Base-by-base conservation (phyloP, 2,329 filamentous ascomycete species). In the Anthostomella pinea region DNA sequence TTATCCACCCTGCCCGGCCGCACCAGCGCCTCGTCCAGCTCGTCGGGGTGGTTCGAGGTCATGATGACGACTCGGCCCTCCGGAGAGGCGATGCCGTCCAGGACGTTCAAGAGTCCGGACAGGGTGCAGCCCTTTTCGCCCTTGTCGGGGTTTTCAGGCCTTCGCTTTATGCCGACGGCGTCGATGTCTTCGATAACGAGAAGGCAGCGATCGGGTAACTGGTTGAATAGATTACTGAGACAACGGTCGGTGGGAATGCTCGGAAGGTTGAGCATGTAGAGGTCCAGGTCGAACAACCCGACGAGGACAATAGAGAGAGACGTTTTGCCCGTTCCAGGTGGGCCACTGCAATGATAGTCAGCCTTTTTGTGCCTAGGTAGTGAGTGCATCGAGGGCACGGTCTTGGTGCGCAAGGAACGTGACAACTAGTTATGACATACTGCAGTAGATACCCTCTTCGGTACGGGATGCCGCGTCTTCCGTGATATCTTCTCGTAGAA, bases 291-390 rank as follows among this genome's bases (percentile, higher is more conserved):
- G 33, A 88, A 67, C 34, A 79, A 68, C 3, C 83, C 81, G 2
- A 84, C 85, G 7, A 88, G 63, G 1, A 83, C 84, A 52, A 86
- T 79, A 25, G 86, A 85, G 48, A 88, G 85, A 1, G 81, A 85
- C 35, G 80, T 86, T 59, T 89, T 89, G 21, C 85, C 84, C 0
- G 81, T 41, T 1, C 83, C 84, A 0, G 83, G 84, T 3, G 84
- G 83, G 0, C 84, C 84, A 49, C n/a, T n/a, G n/a, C n/a, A n/a
- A n/a, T n/a, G n/a, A n/a, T n/a, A n/a, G n/a, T n/a, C n/a, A n/a
- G n/a, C n/a, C n/a, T n/a, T n/a, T n/a, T n/a, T n/a, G n/a, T n/a
- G n/a, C n/a, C n/a, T n/a, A n/a, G n/a, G n/a, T n/a, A n/a, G n/a
- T n/a, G n/a, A n/a, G n/a, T n/a, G n/a, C n/a, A n/a, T n/a, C n/a